phyloP scores from a whole-genome alignment of 345 rosid species.

The Euclidium syriacum region DNA sequence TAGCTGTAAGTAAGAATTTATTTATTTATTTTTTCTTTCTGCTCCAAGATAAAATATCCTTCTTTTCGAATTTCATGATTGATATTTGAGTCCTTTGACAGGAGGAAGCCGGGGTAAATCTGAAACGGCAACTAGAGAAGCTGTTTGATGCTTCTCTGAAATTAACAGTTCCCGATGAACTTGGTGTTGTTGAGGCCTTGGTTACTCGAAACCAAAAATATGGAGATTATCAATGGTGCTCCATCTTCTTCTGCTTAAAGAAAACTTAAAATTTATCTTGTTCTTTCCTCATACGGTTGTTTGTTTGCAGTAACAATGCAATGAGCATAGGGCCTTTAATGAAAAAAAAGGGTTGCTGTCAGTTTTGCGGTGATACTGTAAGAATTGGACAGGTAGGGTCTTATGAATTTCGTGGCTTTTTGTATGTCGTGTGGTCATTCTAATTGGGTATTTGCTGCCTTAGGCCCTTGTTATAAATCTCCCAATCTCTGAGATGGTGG shows the following conservation, averaged over 20 bases:
- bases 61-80: neutral
- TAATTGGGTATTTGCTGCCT: neutral
- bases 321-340: slow-evolving; percentile 64
- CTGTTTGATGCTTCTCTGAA: slow-evolving; percentile 48
- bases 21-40: no score
- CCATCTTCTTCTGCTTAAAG: neutral
- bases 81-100: slow-evolving; percentile 8
- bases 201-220: slow-evolving; percentile 60
- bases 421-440: neutral
- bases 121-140: slow-evolving; percentile 46
- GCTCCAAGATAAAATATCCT: neutral
- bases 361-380: slow-evolving; percentile 52
- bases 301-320: slow-evolving; percentile 66
- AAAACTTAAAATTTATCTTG: neutral
- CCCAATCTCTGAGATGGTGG: slow-evolving; percentile 64
- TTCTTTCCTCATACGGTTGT: neutral
- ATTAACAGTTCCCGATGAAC: slow-evolving; percentile 43
- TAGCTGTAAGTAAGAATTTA: slow-evolving; percentile 32
- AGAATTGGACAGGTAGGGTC: slow-evolving; percentile 58
- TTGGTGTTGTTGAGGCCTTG: slow-evolving; percentile 51
- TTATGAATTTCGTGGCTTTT: neutral
- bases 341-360: slow-evolving; percentile 44
- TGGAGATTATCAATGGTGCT: slow-evolving; percentile 81
- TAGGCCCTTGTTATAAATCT: slow-evolving; percentile 64
- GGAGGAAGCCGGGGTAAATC: slow-evolving; percentile 52